Evolutionary conservation across 108 stramenopile genomes (phyloP).

Genomic region (Fragilariopsis cylindrus): DNA sequence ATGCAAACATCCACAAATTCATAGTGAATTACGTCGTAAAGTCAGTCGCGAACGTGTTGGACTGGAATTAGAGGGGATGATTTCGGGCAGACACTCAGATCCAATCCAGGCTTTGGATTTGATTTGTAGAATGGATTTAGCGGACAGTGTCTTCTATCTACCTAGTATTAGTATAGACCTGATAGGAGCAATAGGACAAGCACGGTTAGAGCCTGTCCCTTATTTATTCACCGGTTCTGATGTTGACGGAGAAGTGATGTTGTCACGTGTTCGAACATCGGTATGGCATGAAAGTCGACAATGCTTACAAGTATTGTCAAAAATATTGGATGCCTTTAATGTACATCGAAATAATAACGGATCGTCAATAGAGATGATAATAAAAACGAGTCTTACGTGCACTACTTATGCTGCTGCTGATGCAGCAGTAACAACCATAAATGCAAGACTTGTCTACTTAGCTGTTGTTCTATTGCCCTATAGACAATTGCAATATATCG

Average conservation of each 20-base stretch:
- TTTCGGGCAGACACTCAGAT: slow-evolving; percentile 68
- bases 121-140: slow-evolving; percentile 69
- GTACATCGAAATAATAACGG: not conserved
- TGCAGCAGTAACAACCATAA: slow-evolving; percentile 19
- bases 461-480: slow-evolving; percentile 70
- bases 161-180: slow-evolving; percentile 29
- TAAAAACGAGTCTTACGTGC: not conserved
- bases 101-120: slow-evolving; percentile 62
- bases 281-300: slow-evolving; percentile 48
- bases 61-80: slow-evolving; percentile 89
- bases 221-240: slow-evolving; percentile 1
- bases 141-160: slow-evolving; percentile 67
- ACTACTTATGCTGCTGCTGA: not conserved
- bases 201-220: slow-evolving; percentile 11
- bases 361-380: not conserved
- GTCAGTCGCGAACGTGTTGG: slow-evolving; percentile 90
- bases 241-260: slow-evolving; percentile 11
- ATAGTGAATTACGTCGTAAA: slow-evolving; percentile 75
- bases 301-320: slow-evolving; percentile 21
- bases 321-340: slow-evolving; percentile 7
- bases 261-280: slow-evolving; percentile 24
- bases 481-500: slow-evolving; percentile 54
- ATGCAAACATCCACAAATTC: slow-evolving; percentile 48
- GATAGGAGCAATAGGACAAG: slow-evolving; percentile 35
- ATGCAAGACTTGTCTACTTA: slow-evolving; percentile 61